Conservation (phyloP, 208 protist genomes). For the Zelonia costaricensis region DNA sequence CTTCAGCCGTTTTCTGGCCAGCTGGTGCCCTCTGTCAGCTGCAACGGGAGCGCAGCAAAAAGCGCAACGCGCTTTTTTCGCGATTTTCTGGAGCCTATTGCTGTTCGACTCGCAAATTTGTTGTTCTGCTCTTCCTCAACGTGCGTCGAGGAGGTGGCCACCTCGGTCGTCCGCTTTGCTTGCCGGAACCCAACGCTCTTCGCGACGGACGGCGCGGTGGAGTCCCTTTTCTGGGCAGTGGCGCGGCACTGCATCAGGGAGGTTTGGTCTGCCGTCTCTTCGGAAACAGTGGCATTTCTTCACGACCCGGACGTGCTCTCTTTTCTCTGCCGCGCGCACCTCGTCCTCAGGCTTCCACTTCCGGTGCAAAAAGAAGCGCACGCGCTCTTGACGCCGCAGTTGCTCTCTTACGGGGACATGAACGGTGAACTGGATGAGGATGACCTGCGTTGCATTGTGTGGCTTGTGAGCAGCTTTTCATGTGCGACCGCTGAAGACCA, state of each 20-base stretch:
- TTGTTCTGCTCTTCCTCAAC: constrained; percentile 19
- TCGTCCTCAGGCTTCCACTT: constrained; percentile 3
- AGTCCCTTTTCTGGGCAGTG: constrained; percentile 22
- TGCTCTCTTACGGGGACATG: not conserved
- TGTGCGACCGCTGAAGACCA: too few species aligned
- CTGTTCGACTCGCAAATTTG: constrained; percentile 20
- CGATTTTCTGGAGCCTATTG: not conserved
- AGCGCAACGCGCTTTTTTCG: not conserved
- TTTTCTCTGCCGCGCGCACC: constrained; percentile 23
- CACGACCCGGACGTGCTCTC: constrained; percentile 15
- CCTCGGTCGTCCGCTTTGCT: constrained; percentile 8
- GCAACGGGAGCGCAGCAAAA: too few species aligned
- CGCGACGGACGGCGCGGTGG: not conserved
- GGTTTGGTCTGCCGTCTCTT: constrained; percentile 6
- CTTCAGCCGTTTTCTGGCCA: not conserved
- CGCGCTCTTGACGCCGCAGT: constrained; percentile 1
- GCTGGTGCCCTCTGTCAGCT: too few species aligned
- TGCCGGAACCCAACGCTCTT: constrained; percentile 6
- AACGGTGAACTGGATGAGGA: constrained; percentile 1
- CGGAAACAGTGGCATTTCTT: constrained; percentile 6
- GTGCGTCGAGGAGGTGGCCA: constrained; percentile 11
- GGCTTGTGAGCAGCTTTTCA: constrained; percentile 20
- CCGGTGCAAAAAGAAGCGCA: constrained; percentile 17
- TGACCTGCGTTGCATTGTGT: constrained; percentile 9
- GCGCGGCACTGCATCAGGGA: constrained; percentile 14